Conservation (phyloP, 192 early-diverging fungal genomes). For the Dissophora ornata region DNA sequence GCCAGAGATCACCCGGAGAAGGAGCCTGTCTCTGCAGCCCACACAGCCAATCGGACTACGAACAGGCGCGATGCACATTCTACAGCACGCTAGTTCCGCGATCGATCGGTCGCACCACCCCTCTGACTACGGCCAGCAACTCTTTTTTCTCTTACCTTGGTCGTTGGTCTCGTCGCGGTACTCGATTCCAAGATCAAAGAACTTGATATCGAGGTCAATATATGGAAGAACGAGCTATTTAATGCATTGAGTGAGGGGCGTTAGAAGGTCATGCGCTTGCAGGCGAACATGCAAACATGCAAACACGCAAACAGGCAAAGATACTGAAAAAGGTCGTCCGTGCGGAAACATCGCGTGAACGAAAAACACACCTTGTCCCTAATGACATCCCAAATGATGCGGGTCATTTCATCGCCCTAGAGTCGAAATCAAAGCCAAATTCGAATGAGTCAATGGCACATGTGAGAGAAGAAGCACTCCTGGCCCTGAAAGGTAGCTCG, state of each 20-base stretch:
- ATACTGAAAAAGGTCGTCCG: no score
- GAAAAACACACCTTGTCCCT: constrained; percentile 93
- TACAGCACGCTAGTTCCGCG: no score
- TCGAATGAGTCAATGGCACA: constrained; percentile 75
- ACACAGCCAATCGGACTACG: no score
- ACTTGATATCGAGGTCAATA: constrained; percentile 92
- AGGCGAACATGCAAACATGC: neutral
- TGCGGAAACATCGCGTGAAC: no score
- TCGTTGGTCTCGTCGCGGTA: constrained; percentile 77
- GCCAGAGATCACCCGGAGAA: no score
- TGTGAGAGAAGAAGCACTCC: constrained; percentile 54
- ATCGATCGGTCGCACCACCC: neutral
- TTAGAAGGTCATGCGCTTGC: neutral
- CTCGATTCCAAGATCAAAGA: constrained; percentile 94
- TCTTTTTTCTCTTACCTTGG: constrained; percentile 13
- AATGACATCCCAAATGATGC: constrained; percentile 96
- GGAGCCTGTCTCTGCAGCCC: no score
- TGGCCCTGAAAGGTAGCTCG: neutral
- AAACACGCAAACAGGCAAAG: no score
- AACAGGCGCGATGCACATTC: no score
- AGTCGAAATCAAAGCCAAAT: constrained; percentile 44
- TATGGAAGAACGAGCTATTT: constrained; percentile 84
- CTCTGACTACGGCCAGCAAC: no score
- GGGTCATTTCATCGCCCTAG: constrained; percentile 99
- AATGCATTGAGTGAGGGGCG: neutral